These are phyloP conservation scores for Blakeslea trispora DNA, from an alignment of 371 early-diverging fungal genomes.

Conservation along the genomic window DNA sequence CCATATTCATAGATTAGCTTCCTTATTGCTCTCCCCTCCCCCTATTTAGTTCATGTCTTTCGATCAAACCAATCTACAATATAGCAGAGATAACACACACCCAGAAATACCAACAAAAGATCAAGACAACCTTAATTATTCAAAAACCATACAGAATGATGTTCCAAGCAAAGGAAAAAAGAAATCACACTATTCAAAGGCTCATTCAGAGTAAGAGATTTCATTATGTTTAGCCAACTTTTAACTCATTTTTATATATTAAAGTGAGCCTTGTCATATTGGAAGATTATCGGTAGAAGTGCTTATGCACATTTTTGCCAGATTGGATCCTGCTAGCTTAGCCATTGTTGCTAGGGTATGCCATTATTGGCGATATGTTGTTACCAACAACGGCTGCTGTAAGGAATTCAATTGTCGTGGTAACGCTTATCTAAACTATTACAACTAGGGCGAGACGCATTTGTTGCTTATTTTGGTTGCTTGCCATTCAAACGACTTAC, in stretches of 20 bases:
- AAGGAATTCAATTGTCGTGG: constrained; percentile 17
- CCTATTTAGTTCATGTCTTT: constrained; percentile 38
- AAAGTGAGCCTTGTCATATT: constrained; percentile 40
- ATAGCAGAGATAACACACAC: constrained; percentile 7
- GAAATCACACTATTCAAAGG: constrained; percentile 15
- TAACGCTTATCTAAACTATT: background rate
- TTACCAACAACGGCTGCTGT: constrained; percentile 53
- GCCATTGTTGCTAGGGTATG: constrained; percentile 44
- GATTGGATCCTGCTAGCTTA: constrained; percentile 43
- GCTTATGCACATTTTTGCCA: constrained; percentile 48
- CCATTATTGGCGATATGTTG: constrained; percentile 48
- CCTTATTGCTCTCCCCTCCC: background rate
- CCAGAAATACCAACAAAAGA: constrained; percentile 9
- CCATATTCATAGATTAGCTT: no score
- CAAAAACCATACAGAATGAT: constrained; percentile 12
- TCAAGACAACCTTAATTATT: background rate
- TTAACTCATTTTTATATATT: background rate
- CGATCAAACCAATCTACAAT: constrained; percentile 20
- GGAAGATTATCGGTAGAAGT: constrained; percentile 48
- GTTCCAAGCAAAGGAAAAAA: constrained; percentile 17
- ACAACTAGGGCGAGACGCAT: constrained; percentile 52
- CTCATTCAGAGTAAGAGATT: constrained; percentile 19
- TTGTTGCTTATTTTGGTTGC: constrained; percentile 47
- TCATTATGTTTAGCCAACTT: background rate
- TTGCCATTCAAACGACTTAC: constrained; percentile 44